Evolutionary conservation across 208 protist genomes (phyloP).

Genomic region (Acanthamoeba triangularis): DNA sequence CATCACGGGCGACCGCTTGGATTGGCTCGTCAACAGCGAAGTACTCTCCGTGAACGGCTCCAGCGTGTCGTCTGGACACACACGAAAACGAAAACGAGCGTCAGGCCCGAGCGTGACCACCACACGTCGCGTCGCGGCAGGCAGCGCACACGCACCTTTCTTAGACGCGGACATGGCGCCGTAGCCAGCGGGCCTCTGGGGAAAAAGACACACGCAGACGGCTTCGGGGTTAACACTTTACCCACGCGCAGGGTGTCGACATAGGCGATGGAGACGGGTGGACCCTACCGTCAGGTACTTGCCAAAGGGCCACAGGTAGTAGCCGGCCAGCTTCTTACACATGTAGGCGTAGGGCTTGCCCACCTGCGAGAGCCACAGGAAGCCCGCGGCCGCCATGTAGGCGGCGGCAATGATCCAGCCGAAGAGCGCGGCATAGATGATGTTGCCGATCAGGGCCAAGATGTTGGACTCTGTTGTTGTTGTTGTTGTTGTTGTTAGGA

Average conservation of each 20-base stretch:
- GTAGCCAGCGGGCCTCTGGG: background rate
- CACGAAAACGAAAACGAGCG: background rate
- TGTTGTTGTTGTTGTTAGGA: no score
- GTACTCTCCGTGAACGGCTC: background rate
- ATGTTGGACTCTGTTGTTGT: background rate
- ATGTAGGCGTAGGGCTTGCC: slow-evolving; percentile 80
- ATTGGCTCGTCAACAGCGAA: background rate
- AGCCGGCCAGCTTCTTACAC: slow-evolving; percentile 80
- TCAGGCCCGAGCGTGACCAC: no score
- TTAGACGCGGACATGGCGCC: no score
- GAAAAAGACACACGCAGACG: background rate
- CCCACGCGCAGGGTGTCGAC: background rate
- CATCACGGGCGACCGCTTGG: background rate
- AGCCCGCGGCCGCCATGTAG: background rate
- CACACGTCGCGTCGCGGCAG: no score
- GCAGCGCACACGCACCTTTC: no score
- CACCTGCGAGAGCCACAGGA: slow-evolving; percentile 70
- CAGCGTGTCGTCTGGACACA: background rate
- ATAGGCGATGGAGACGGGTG: background rate
- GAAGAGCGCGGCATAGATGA: slow-evolving; percentile 8
- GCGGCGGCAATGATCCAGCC: slow-evolving; percentile 1
- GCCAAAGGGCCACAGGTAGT: slow-evolving; percentile 89
- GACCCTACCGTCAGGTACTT: slow-evolving; percentile 46
- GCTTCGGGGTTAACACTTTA: background rate
- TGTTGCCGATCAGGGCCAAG: background rate